These are phyloP conservation scores for Arachis stenosperma DNA, from an alignment of 306 rosid genomes.

Conservation along the genomic window DNA sequence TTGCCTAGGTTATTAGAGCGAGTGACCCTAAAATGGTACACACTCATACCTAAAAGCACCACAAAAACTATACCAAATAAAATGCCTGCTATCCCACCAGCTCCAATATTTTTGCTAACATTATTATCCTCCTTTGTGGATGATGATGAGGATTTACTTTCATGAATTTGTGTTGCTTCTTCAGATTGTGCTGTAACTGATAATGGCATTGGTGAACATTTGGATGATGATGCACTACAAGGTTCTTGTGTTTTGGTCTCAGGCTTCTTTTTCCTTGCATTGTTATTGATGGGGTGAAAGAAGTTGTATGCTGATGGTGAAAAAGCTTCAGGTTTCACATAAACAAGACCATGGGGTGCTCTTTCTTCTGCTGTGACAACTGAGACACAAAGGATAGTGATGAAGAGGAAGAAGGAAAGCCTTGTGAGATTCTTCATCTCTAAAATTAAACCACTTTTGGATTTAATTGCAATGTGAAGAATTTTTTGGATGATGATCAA, in stretches of 20 bases:
- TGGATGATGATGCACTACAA: conserved; percentile 47
- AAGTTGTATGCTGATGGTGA: conserved; percentile 85
- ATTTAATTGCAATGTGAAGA: conserved; percentile 4
- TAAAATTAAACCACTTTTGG: conserved; percentile 26
- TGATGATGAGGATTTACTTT: conserved; percentile 44
- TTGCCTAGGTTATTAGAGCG: conserved; percentile 28
- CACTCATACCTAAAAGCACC: conserved; percentile 69
- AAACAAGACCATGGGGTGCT: conserved; percentile 83
- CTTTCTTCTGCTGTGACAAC: conserved; percentile 66
- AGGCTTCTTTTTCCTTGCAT: conserved; percentile 21
- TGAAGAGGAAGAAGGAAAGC: conserved; percentile 49
- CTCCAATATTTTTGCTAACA: conserved; percentile 46
- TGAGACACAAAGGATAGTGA: conserved; percentile 52
- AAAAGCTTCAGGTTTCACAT: conserved; percentile 59
- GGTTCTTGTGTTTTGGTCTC: conserved; percentile 48
- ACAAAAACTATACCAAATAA: conserved; percentile 62
- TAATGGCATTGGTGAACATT: conserved; percentile 79
- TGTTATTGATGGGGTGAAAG: conserved; percentile 59
- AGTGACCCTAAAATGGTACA: conserved; percentile 47
- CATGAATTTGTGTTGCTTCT: conserved; percentile 56
- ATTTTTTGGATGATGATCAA: conserved; percentile 30
- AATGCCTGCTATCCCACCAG: conserved; percentile 62
- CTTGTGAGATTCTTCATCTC: conserved; percentile 36
- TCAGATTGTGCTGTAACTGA: conserved; percentile 76
- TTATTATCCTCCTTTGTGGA: neutral